Conservation (phyloP, 106 monocot genomes). For the Ottelia alismoides region DNA sequence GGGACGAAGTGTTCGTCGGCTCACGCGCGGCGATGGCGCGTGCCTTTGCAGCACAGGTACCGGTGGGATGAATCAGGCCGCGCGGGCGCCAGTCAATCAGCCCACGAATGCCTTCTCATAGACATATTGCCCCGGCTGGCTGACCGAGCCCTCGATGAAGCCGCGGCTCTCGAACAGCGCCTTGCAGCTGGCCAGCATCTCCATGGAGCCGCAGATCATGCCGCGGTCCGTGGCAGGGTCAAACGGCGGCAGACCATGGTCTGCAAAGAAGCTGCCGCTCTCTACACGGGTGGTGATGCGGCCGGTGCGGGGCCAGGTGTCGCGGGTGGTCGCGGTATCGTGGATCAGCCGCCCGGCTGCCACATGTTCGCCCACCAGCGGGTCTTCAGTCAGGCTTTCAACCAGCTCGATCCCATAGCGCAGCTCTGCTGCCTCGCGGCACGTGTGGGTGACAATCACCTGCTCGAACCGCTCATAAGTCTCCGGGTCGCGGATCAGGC, state of each 20-base stretch:
- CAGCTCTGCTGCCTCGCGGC: neutral
- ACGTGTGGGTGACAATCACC: neutral
- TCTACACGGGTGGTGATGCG: neutral
- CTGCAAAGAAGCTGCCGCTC: neutral
- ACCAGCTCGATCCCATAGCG: neutral
- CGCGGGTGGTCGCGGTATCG: neutral
- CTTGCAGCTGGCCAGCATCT: neutral
- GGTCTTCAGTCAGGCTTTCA: neutral
- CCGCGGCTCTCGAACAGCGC: neutral
- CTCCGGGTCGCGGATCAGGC: neutral
- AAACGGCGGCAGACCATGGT: neutral
- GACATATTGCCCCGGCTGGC: neutral
- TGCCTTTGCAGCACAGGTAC: no score
- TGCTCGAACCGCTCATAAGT: neutral
- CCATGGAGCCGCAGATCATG: neutral
- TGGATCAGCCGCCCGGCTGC: neutral
- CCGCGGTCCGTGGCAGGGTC: neutral
- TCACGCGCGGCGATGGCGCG: no score
- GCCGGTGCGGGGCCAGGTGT: neutral
- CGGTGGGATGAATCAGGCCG: no score
- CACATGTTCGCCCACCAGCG: neutral
- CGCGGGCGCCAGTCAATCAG: neutral
- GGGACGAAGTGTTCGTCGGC: no score
- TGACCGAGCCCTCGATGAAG: neutral
- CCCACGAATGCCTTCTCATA: neutral